A percentile compares a stretch with the other conserved stretches of the same genome.
phyloP scores from a whole-genome alignment of 139 green algal genomes.

The Monoraphidium neglectum region DNA sequence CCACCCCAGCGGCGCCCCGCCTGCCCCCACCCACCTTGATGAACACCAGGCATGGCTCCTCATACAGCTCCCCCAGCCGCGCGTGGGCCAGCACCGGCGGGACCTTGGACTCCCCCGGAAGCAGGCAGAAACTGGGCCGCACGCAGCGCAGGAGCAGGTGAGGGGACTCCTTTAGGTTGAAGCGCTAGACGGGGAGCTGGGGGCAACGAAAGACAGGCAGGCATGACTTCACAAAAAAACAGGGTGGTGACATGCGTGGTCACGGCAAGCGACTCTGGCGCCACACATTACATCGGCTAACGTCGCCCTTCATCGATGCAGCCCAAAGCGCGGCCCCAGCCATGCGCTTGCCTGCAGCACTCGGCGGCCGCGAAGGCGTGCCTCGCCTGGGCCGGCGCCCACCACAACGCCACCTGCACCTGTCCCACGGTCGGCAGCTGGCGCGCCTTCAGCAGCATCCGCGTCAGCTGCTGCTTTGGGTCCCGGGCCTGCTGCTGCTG shows the following conservation, averaged over 20 bases:
- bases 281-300: too few relatives aligned
- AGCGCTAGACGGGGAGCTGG: too few relatives aligned
- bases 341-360: neutral
- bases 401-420: constrained; percentile 29
- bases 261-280: too few relatives aligned
- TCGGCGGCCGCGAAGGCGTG: constrained; percentile 16
- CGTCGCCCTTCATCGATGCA: too few relatives aligned
- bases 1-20: too few relatives aligned
- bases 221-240: too few relatives aligned
- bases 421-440: neutral
- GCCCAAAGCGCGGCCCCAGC: too few relatives aligned
- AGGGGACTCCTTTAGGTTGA: too few relatives aligned
- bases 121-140: constrained; percentile 25
- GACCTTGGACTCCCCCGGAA: constrained; percentile 32
- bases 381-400: constrained; percentile 2
- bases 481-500: neutral
- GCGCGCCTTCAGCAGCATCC: neutral
- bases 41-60: constrained; percentile 42
- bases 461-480: constrained; percentile 9
- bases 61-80: constrained; percentile 41
- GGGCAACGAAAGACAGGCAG: too few relatives aligned
- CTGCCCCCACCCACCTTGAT: constrained; percentile 30
- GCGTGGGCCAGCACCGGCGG: constrained; percentile 36
- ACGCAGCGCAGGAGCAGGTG: too few relatives aligned
- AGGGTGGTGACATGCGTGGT: too few relatives aligned